Evolutionary conservation across 23 red algal species (phyloP).

Genomic region (Agarophyton chilense): DNA sequence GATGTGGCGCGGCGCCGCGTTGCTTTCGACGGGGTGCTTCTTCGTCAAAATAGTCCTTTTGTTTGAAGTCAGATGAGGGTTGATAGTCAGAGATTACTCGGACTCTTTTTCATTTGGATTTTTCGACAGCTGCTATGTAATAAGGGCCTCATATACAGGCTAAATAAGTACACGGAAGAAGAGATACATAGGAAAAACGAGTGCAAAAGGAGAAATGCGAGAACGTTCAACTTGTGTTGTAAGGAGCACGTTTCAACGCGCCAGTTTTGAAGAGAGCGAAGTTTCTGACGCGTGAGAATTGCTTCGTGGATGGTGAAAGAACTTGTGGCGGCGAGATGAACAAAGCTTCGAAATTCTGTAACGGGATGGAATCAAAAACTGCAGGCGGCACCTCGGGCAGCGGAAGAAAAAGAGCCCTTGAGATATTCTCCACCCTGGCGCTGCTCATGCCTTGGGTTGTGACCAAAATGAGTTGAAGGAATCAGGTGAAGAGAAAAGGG

Average conservation of each 20-base stretch:
- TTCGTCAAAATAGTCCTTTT: background rate
- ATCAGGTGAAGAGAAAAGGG: no score
- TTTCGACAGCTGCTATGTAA: background rate
- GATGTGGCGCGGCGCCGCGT: slow-evolving; percentile 19
- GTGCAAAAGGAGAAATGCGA: no score
- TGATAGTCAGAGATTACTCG: background rate
- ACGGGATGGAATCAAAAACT: slow-evolving; percentile 54
- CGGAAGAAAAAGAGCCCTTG: slow-evolving; percentile 40
- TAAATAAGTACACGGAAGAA: background rate
- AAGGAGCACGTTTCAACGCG: slow-evolving; percentile 16
- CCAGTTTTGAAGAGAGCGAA: slow-evolving; percentile 22
- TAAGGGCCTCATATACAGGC: background rate
- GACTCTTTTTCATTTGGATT: background rate
- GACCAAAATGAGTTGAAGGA: no score
- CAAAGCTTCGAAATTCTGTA: slow-evolving; percentile 43
- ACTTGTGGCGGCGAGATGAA: slow-evolving; percentile 43
- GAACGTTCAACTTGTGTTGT: background rate
- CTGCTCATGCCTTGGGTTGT: slow-evolving; percentile 19
- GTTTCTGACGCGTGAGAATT: slow-evolving; percentile 7
- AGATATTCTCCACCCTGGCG: slow-evolving; percentile 45
- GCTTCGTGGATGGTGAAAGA: slow-evolving; percentile 23
- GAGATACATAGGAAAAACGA: background rate
- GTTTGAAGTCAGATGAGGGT: background rate
- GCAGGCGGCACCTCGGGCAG: background rate
- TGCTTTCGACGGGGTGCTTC: slow-evolving; percentile 46